Evolutionary conservation across 2,329 filamentous ascomycete genomes (phyloP), one percentile per base, ranked within the genome.

Genomic region (Fusarium sp.): DNA sequence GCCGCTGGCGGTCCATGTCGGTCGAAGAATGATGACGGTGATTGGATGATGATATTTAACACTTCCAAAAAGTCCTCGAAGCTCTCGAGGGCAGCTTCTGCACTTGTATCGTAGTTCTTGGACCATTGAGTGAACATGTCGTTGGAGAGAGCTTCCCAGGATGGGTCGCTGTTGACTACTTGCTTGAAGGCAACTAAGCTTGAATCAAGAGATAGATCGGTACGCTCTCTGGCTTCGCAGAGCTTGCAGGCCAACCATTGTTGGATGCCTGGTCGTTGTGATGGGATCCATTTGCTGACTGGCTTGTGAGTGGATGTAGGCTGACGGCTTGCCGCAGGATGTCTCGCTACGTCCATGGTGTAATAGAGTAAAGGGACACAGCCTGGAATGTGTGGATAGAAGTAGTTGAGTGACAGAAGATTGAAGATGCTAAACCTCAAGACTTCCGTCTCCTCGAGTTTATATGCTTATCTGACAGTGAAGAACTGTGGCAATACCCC

Each of bases 61-160:
- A 57, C 34, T 0, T 13, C 20, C 3, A 64, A 3, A 24, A 63
- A 64, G 0, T 63, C 9, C 0, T 16, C 48, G 12, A 64, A 64
- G 2, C 27, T 57, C 6, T 29, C 24, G 7, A 64, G 34, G 1
- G 58, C 61, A 6, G 61, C 27, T 7, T 13, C 22, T 2, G 58
- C 61, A 0, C 34, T 56, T 20, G 61, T 58, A 2, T 64, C 58
- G 11, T 63, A 63, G 24, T 63, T 2, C 27, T 63, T 64, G 5
- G 61, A 64, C 0, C 58, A 63, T 18, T 64, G 58, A 13, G 34
- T 64, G 0, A 64, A 64, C 61, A 64, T 64, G 16, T 56, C 29
- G 3, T 63, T 37, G 1, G 58, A 41, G 0, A 56, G 18, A 1
- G 22, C 7, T 2, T 37, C 24, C 47, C 51, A 47, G 13, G n/a